phyloP scores from a whole-genome alignment of 345 rosid genomes.

The rapeseed (Brassica napus) region DNA sequence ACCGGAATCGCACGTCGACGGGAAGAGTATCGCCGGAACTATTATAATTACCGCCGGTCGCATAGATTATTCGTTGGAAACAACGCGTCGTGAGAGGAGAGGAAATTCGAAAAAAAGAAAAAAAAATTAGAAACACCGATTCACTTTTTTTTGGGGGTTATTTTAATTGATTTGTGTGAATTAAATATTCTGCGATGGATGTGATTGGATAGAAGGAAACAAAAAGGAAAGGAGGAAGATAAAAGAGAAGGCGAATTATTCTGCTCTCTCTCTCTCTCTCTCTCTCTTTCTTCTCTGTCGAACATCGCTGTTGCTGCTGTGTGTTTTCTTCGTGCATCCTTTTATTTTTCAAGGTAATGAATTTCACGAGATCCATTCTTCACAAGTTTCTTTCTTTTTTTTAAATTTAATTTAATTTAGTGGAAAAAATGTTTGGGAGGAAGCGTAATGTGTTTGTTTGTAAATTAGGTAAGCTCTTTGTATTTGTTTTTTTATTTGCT shows the following conservation, averaged over 20 bases:
- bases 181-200: constrained; percentile 41
- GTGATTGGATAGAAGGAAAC: constrained; percentile 45
- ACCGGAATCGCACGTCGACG: constrained; percentile 33
- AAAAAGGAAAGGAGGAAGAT: constrained; percentile 46
- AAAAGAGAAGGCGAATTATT: constrained; percentile 46
- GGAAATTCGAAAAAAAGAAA: constrained; percentile 12
- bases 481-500: constrained; percentile 13
- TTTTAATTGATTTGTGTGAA: constrained; percentile 8
- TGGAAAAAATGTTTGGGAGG: constrained; percentile 33
- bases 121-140: constrained; percentile 24
- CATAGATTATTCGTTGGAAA: constrained; percentile 30
- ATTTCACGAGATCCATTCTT: constrained; percentile 54
- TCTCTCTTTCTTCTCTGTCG: constrained; percentile 48
- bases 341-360: constrained; percentile 43
- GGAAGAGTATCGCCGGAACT: constrained; percentile 23
- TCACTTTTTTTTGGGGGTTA: constrained; percentile 7
- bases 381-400: not conserved
- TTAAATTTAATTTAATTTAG: constrained; percentile 28
- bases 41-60: constrained; percentile 6
- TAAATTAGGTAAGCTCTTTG: constrained; percentile 41
- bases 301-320: constrained; percentile 40
- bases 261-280: constrained; percentile 43
- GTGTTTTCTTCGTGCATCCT: constrained; percentile 48
- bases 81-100: constrained; percentile 40
- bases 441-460: constrained; percentile 40